Evolutionary conservation across 2,329 filamentous ascomycete genomes (phyloP).

Genomic region (Aschersonia sp.): DNA sequence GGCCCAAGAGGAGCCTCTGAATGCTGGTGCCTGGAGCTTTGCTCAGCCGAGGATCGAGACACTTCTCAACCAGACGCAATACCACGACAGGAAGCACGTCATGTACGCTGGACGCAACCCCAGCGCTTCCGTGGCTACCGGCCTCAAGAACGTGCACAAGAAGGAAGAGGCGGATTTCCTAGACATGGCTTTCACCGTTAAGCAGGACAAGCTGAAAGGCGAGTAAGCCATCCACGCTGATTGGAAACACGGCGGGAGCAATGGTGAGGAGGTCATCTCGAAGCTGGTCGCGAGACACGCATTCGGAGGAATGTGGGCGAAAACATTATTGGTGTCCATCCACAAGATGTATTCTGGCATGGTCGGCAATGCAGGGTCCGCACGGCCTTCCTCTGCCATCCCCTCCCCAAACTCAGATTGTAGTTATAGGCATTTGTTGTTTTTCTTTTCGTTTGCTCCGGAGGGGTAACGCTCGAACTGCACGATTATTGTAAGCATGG

Average conservation of each 20-base stretch:
- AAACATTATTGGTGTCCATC: background rate
- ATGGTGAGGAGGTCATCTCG: no score
- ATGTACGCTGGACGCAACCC: slow-evolving; percentile 94
- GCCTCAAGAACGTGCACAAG: slow-evolving; percentile 72
- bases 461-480: no score
- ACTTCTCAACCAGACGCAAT: slow-evolving; percentile 77
- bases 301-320: background rate
- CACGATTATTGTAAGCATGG: no score
- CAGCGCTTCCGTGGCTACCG: slow-evolving; percentile 85
- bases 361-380: background rate
- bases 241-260: no score
- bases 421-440: background rate
- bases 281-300: background rate
- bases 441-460: background rate
- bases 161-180: slow-evolving; percentile 88
- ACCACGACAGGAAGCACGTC: slow-evolving; percentile 89
- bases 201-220: slow-evolving; percentile 56
- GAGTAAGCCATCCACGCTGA: slow-evolving; percentile 25
- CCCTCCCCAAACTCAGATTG: background rate
- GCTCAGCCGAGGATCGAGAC: slow-evolving; percentile 97
- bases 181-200: slow-evolving; percentile 47
- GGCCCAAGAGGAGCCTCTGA: slow-evolving; percentile 94
- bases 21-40: slow-evolving; percentile 93
- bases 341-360: background rate
- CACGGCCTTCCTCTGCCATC: background rate